A percentile compares a stretch with the other conserved stretches of the same genome.
These are phyloP conservation scores for Elsinoe ampelina DNA, from an alignment of 2,329 filamentous ascomycete genomes.

Conservation along the genomic window DNA sequence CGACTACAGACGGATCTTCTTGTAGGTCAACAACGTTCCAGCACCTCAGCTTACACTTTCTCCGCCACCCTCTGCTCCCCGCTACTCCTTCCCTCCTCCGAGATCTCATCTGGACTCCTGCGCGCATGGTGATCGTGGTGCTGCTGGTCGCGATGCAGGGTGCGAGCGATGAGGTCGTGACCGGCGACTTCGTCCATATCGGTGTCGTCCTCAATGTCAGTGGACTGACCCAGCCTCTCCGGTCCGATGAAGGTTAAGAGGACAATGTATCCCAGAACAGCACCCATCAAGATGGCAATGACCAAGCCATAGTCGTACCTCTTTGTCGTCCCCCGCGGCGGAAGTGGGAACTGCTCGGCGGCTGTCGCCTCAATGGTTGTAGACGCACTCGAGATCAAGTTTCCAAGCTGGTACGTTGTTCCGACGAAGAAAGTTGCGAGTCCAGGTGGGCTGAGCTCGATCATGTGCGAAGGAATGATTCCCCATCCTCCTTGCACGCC, in stretches of 20 bases:
- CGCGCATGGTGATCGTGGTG: background rate
- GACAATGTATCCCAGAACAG: constrained; percentile 1
- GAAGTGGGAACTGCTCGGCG: constrained; percentile 23
- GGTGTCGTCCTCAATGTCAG: constrained; percentile 2
- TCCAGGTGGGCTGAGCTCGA: constrained; percentile 63
- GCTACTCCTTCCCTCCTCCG: background rate
- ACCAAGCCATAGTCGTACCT: constrained; percentile 13
- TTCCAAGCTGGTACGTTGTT: constrained; percentile 67
- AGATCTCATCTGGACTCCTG: background rate
- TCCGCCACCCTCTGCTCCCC: background rate
- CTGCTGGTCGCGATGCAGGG: background rate
- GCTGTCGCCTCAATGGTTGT: constrained; percentile 19
- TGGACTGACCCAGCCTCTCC: background rate
- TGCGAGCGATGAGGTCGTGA: background rate
- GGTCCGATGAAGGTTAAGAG: constrained; percentile 3
- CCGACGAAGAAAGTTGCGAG: constrained; percentile 69
- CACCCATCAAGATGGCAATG: constrained; percentile 7
- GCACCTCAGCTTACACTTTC: background rate
- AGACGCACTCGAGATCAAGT: constrained; percentile 38
- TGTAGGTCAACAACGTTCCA: too few relatives aligned
- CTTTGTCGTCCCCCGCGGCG: constrained; percentile 11
- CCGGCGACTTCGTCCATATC: constrained; percentile 9
- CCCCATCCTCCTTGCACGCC: constrained; percentile 35
- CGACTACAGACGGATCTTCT: too few relatives aligned
- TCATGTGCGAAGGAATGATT: constrained; percentile 56